Evolutionary conservation across 129 eudicot species (phyloP).

Genomic region (Helianthus tuberosus): DNA sequence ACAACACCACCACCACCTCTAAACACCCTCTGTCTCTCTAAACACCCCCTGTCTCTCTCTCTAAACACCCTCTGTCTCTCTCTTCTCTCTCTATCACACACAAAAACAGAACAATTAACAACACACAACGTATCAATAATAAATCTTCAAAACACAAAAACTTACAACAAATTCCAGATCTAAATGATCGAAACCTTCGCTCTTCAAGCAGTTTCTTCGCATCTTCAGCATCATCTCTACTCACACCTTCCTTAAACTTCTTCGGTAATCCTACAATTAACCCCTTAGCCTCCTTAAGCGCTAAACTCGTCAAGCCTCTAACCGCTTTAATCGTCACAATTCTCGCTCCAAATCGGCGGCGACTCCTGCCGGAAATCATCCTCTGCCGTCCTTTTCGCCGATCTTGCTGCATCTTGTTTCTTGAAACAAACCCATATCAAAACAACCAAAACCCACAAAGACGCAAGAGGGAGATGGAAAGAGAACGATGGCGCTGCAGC

Average conservation of each 20-base stretch:
- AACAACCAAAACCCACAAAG: too few relatives aligned
- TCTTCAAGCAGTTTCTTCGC: conserved; percentile 95
- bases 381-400: conserved; percentile 1
- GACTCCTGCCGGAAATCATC: too few relatives aligned
- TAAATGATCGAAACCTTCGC: conserved; percentile 74
- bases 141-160: neutral
- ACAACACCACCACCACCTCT: too few relatives aligned
- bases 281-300: conserved; percentile 86
- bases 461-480: too few relatives aligned
- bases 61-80: too few relatives aligned
- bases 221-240: conserved; percentile 88
- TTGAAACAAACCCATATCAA: too few relatives aligned
- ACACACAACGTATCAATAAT: conserved; percentile 24
- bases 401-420: too few relatives aligned
- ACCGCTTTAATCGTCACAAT: conserved; percentile 83
- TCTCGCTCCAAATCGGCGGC: conserved; percentile 55
- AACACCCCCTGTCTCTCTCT: too few relatives aligned
- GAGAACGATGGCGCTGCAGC: too few relatives aligned
- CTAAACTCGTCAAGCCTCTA: conserved; percentile 72
- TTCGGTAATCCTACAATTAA: conserved; percentile 87
- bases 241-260: conserved; percentile 78
- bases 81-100: neutral
- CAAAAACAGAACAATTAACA: conserved; percentile 24
- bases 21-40: too few relatives aligned
- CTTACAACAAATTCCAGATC: conserved; percentile 15